phyloP scores from a whole-genome alignment of 305 asterid species.

The Solanum hybrid region DNA sequence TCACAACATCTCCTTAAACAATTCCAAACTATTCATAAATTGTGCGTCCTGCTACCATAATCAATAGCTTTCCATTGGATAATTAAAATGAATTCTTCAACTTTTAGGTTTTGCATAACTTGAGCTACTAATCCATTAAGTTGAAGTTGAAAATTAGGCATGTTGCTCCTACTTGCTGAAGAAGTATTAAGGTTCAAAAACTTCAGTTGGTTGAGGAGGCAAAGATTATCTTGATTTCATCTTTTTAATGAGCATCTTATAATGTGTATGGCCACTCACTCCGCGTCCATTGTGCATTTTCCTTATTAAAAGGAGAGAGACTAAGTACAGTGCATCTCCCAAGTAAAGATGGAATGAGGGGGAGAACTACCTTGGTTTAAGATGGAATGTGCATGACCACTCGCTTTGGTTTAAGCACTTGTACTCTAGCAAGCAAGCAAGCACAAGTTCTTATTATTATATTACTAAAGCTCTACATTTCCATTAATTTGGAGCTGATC shows the following conservation, averaged over 20 bases:
- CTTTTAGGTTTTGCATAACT: background rate
- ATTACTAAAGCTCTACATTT: background rate
- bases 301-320: background rate
- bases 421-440: background rate
- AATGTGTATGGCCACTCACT: background rate
- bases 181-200: background rate
- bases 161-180: background rate
- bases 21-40: background rate
- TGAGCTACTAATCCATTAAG: background rate
- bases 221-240: background rate
- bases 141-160: background rate
- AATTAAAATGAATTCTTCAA: background rate
- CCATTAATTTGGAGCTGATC: constrained; percentile 14
- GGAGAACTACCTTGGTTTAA: background rate
- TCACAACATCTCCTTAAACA: background rate
- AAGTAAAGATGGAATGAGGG: background rate
- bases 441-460: background rate
- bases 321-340: background rate
- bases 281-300: background rate
- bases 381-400: background rate
- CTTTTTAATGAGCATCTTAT: background rate
- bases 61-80: background rate
- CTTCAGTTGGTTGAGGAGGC: background rate
- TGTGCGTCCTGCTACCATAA: background rate
- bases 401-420: background rate